A percentile compares a stretch with the other conserved stretches of the same genome.
Conservation (phyloP, 2,329 filamentous ascomycete genomes). For the Calonectria crousiana region DNA sequence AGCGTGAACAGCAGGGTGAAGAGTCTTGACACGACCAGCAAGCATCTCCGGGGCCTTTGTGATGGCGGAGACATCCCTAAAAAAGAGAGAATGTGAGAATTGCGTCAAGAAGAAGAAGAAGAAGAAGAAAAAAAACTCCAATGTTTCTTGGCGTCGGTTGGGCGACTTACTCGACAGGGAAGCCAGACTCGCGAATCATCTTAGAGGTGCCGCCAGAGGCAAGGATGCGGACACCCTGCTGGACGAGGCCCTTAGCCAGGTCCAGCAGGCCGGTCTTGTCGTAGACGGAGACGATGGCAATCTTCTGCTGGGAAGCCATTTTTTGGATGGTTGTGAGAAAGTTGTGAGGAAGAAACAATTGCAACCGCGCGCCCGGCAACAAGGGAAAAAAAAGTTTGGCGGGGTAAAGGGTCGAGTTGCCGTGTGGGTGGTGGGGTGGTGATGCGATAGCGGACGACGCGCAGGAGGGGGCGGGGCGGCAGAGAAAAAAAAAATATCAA, state of each 20-base stretch:
- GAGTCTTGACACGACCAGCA: constrained; percentile 86
- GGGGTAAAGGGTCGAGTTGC: constrained; percentile 40
- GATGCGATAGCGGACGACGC: constrained; percentile 18
- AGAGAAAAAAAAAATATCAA: constrained; percentile 6
- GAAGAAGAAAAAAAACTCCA: background rate
- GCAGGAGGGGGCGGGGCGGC: constrained; percentile 14
- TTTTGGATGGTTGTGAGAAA: constrained; percentile 32
- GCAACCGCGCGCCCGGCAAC: constrained; percentile 36
- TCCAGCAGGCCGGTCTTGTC: constrained; percentile 98
- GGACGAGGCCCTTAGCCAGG: constrained; percentile 88
- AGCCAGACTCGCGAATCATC: constrained; percentile 96
- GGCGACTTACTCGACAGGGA: constrained; percentile 85
- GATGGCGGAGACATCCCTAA: constrained; percentile 94
- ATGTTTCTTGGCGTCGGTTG: background rate
- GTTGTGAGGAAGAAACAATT: constrained; percentile 32
- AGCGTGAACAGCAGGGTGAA: constrained; percentile 92
- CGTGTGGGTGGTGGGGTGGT: constrained; percentile 19
- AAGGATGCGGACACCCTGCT: constrained; percentile 91
- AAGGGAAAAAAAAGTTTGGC: constrained; percentile 44
- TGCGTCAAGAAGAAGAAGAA: background rate
- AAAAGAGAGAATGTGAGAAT: constrained; percentile 3
- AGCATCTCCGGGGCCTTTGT: constrained; percentile 98
- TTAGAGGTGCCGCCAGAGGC: constrained; percentile 95
- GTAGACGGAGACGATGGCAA: constrained; percentile 96
- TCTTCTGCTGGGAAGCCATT: constrained; percentile 63